Evolutionary conservation across 208 protist species (phyloP).

Genomic region (Leishmania braziliensis): DNA sequence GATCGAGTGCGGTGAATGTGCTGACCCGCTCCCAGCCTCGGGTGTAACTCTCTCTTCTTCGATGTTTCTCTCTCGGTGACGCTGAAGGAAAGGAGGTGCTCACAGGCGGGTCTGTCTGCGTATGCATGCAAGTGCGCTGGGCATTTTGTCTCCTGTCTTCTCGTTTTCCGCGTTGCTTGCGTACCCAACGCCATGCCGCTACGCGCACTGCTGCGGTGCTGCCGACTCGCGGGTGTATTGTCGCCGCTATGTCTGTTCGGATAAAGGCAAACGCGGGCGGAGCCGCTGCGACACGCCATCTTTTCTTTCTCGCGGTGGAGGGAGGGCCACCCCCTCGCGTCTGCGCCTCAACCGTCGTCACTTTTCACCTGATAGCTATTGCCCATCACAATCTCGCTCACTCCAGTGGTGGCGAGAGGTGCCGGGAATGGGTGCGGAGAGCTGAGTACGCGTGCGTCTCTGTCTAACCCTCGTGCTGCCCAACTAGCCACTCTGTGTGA

Average conservation of each 20-base stretch:
- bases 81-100: not conserved
- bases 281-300: too few species aligned
- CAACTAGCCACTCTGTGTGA: not conserved
- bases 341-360: not conserved
- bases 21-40: not conserved
- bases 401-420: not conserved
- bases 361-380: not conserved
- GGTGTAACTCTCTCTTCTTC: not conserved
- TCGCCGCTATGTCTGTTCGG: not conserved
- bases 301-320: not conserved
- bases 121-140: not conserved
- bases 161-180: not conserved
- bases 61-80: not conserved
- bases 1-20: not conserved
- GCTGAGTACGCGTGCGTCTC: not conserved
- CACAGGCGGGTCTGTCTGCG: not conserved
- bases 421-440: not conserved
- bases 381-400: not conserved
- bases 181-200: too few species aligned
- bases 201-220: too few species aligned
- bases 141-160: not conserved
- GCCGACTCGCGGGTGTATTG: not conserved
- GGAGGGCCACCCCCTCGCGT: not conserved
- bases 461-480: not conserved
- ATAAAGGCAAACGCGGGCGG: not conserved